Base-by-base conservation (phyloP, 2,329 filamentous ascomycete genomes). In the Neonectria faginata region DNA sequence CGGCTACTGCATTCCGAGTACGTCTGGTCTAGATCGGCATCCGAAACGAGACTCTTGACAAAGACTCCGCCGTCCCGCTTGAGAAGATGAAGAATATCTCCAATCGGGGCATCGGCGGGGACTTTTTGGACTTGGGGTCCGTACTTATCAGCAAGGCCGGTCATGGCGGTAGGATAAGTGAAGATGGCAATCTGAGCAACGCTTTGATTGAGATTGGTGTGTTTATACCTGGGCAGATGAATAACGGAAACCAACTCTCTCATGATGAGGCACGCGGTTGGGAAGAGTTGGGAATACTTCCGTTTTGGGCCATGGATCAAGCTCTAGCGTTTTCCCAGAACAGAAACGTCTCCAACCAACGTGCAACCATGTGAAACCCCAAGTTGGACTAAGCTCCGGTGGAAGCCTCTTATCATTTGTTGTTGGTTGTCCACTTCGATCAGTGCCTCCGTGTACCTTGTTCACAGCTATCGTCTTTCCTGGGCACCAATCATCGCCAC, bases 31-130 rank as follows among this genome's bases (percentile, higher is more conserved):
- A 60, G 27, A 20, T 54, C 51, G 5, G 29, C 50, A 4, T 47
- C 42, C 5, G 58, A 31, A 7, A 55, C 29, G 16, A 60, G 42
- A 3, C 42, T 18, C 42, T 55, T 55, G 41, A 60, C 14, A 31
- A 60, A 54, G 22, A 54, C 41, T 9, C 58, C 58, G 14, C 58
- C 58, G n/a, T 60, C 51, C 8, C 58, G 50, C 42, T 60, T 60
- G 20, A 60, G 41, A 10, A 55, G 42, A n/a, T 36, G 12, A 9
- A 60, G 16, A 5, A 60, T 47, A 20, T 60, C 48, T 25, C 54
- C 50, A 20, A 54, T 36, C 14, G 57, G 57, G 27, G 57, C 29
- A 47, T 36, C 29, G 5, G 50, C 41, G 8, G 57, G 5, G 44
- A 60, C 48, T 20, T 54, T 53, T 16, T 60, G 57, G 50, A 60